phyloP scores from a whole-genome alignment of 1,284 basidiomycete species.

The Ustanciosporium gigantosporum region DNA sequence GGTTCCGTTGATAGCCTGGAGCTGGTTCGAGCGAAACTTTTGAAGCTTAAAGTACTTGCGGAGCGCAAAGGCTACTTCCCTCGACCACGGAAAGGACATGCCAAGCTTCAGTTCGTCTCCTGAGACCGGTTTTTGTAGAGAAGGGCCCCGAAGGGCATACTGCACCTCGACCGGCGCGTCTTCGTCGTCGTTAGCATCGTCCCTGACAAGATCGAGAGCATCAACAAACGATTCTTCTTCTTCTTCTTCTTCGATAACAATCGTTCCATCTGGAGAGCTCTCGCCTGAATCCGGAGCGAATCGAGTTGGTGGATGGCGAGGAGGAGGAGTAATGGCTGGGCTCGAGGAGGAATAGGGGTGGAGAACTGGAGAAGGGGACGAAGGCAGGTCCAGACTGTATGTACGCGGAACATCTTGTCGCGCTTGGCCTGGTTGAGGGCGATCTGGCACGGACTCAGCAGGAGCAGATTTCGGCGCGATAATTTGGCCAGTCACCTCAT shows the following conservation, averaged over 20 bases:
- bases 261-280: no score
- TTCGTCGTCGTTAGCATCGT: conserved; percentile 10
- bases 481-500: conserved; percentile 23
- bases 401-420: no score
- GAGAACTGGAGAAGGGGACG: no score
- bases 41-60: conserved; percentile 71
- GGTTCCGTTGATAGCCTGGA: conserved; percentile 81
- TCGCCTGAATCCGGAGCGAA: no score
- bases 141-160: conserved; percentile 18
- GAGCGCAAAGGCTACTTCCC: conserved; percentile 71
- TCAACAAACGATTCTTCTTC: background rate
- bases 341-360: no score
- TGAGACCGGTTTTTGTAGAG: conserved; percentile 10
- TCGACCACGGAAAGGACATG: conserved; percentile 63
- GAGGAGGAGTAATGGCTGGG: no score
- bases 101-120: background rate
- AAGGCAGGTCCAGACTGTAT: no score
- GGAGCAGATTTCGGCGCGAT: conserved; percentile 2
- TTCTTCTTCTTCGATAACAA: background rate
- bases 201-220: conserved; percentile 3
- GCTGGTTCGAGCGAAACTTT: conserved; percentile 79
- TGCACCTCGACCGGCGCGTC: conserved; percentile 11
- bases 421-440: no score
- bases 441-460: no score
- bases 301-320: no score